Evolutionary conservation across 192 early-diverging fungal genomes (phyloP).

Genomic region (Pilobolus umbonatus): DNA sequence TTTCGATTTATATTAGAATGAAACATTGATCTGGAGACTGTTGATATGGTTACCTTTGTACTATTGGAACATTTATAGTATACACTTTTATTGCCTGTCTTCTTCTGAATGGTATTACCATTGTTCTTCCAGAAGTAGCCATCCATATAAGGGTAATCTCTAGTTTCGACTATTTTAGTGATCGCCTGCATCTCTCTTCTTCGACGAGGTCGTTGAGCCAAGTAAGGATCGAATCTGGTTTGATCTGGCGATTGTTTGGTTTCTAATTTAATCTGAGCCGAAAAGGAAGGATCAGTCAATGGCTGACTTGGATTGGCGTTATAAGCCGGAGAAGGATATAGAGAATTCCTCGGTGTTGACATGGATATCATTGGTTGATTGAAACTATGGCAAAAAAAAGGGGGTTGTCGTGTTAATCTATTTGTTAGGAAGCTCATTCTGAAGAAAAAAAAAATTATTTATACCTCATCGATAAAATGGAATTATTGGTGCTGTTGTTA

Average conservation of each 20-base stretch:
- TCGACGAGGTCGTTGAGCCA: constrained; percentile 36
- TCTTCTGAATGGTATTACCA: constrained; percentile 54
- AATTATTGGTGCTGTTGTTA: background rate
- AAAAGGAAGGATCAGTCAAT: constrained; percentile 1
- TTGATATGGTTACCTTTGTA: constrained; percentile 43
- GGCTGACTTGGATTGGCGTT: background rate
- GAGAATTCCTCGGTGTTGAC: background rate
- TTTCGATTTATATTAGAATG: no score
- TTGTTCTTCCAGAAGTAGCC: constrained; percentile 53
- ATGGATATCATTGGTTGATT: constrained; percentile 10
- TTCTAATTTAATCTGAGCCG: constrained; percentile 7
- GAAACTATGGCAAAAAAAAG: background rate
- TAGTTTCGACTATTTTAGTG: constrained; percentile 51
- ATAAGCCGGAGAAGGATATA: constrained; percentile 17
- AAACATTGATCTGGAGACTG: no score
- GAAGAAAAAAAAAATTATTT: background rate
- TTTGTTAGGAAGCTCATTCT: background rate
- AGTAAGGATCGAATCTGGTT: constrained; percentile 2
- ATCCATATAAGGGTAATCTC: constrained; percentile 30
- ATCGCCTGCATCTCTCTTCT: constrained; percentile 59
- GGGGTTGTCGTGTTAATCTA: background rate
- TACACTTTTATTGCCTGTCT: constrained; percentile 55
- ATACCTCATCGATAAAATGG: constrained; percentile 3
- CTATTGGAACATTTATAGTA: constrained; percentile 61
- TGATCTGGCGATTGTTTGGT: background rate